phyloP scores from a whole-genome alignment of 176 grass and related monocot genomes.

The Triticum dicoccoides region DNA sequence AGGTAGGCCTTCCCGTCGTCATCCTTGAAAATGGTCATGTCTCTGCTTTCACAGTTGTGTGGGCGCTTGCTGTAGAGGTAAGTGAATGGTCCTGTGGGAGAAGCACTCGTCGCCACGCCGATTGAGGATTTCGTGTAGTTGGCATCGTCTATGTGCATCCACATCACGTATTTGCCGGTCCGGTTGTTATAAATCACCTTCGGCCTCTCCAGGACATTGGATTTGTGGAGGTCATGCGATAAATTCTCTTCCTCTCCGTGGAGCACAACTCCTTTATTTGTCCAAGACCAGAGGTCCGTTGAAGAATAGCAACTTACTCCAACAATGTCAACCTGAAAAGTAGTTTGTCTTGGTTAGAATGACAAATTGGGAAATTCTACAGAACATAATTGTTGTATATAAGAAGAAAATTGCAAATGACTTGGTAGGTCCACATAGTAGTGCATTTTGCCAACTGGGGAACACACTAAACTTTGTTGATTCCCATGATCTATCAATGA shows the following conservation, averaged over 20 bases:
- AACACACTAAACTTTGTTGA: no score
- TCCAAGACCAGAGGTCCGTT: conserved; percentile 75
- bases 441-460: no score
- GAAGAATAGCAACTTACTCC: conserved; percentile 97
- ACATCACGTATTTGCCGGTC: conserved; percentile 75
- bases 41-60: conserved; percentile 74
- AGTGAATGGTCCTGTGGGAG: conserved; percentile 62
- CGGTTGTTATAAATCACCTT: conserved; percentile 87
- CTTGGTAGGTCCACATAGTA: no score
- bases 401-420: no score
- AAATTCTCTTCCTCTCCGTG: conserved; percentile 51
- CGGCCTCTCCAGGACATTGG: conserved; percentile 89
- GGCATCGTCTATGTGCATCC: conserved; percentile 90
- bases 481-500: not conserved
- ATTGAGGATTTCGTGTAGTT: conserved; percentile 87
- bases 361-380: not conserved
- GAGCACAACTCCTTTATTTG: conserved; percentile 74
- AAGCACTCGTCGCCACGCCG: conserved; percentile 55
- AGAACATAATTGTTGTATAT: no score
- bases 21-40: conserved; percentile 97
- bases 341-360: conserved; percentile 11
- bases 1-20: conserved; percentile 83
- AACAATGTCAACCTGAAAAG: conserved; percentile 77
- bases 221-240: conserved; percentile 80
- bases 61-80: conserved; percentile 87